Conservation (phyloP, 2,329 filamentous ascomycete genomes). For the Aspergillus luchuensis region DNA sequence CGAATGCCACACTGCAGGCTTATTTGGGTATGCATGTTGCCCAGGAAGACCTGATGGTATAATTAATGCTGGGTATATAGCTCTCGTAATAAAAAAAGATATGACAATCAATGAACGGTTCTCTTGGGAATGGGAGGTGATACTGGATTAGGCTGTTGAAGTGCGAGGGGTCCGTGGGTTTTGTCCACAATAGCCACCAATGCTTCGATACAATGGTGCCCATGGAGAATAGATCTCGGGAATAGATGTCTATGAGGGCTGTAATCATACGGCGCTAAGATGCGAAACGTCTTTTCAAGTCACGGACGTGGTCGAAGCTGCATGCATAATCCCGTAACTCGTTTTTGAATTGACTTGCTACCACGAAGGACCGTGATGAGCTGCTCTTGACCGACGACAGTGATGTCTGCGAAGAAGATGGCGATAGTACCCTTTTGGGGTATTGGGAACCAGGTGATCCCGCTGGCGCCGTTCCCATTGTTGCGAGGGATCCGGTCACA, state of each 20-base stretch:
- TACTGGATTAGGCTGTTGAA: background rate
- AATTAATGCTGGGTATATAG: background rate
- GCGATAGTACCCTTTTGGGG: conserved; percentile 30
- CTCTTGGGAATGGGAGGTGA: background rate
- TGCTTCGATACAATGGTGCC: no score
- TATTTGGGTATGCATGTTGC: background rate
- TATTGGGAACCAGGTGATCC: conserved; percentile 21
- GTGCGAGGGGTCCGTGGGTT: background rate
- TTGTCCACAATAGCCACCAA: background rate
- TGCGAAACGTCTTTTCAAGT: conserved; percentile 45
- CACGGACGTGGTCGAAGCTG: conserved; percentile 80
- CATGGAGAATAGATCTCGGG: background rate
- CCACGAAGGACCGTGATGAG: conserved; percentile 51
- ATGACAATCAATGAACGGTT: background rate
- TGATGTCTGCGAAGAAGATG: conserved; percentile 81
- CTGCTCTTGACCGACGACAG: conserved; percentile 75
- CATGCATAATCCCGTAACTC: conserved; percentile 85
- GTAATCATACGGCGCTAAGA: conserved; percentile 18
- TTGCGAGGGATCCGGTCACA: conserved; percentile 20
- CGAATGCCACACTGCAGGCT: background rate
- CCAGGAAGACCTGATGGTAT: background rate
- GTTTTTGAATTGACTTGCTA: conserved; percentile 75
- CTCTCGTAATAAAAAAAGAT: background rate
- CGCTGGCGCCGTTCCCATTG: conserved; percentile 19
- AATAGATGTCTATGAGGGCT: background rate